Base-by-base conservation (phyloP, 2,329 filamentous ascomycete genomes). In the Hypoxylon sp. region DNA sequence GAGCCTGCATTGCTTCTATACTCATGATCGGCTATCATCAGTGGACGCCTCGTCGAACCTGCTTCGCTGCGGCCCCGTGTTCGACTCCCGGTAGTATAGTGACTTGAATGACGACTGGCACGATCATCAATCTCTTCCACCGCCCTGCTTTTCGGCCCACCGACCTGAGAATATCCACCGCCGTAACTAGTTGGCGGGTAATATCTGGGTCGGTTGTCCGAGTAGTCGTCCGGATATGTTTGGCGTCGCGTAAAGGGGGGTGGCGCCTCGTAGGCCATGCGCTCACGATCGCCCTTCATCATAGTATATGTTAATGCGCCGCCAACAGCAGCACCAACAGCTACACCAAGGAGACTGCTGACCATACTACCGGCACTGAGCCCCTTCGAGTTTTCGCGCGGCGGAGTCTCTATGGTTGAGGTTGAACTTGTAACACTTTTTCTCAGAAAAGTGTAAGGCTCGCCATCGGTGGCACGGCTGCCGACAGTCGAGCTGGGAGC, bases 311-410 rank as follows among this genome's bases (percentile, higher is more conserved):
- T 84, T 22, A 87, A 68, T n/a, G 83, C 83, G 24, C 83, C 84
- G 13, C 82, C 91, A 44, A 92, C 83, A 9, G 91, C 92, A 37
- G 91, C 92, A 42, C 92, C 92, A 17, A 92, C 92, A 14, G 92
- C 93, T 33, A 75, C 74, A 44, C 93, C 93, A 53, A 97, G 85
- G 10, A 97, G 83, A 6, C 92, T 91, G 6, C 93, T 92, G 50
- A 96, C 85, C 46, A 94, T 85, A 19, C 88, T 87, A 72, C 90
- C 90, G 44, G 88, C 84, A 54, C 84, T 85, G 42, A 71, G 44
- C 13, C 72, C 73, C 55, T 72, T 71, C 22, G 70, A 57, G 13
- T 50, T 52, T 78, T 79, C 39, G 79, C 73, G 73, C 3, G 72
- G 63, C 13, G 75, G 59, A 6, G 72, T 50, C 66, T 78, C 78